A percentile compares a stretch with the other conserved stretches of the same genome.
phyloP scores from a whole-genome alignment of 2,329 filamentous ascomycete species.

The Macroventuria anomochaeta region DNA sequence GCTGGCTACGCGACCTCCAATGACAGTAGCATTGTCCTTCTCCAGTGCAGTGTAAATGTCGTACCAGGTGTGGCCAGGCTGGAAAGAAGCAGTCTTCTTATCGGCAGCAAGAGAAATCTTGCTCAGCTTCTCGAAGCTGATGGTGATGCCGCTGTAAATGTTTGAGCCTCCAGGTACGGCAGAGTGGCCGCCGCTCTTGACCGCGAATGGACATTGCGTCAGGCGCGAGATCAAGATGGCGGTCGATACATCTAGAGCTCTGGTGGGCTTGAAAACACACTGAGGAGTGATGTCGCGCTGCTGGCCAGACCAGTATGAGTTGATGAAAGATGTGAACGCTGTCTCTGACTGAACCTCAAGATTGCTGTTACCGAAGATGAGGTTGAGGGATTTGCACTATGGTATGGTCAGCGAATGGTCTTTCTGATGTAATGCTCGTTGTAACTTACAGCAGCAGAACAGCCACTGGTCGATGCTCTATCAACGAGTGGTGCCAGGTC shows the following conservation, averaged over 20 bases:
- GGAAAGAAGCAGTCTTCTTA: slow-evolving; percentile 35
- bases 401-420: neutral
- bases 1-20: slow-evolving; percentile 35
- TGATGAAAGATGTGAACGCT: slow-evolving; percentile 27
- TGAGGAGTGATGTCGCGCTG: slow-evolving; percentile 21
- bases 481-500: slow-evolving; percentile 11
- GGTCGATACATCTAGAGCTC: slow-evolving; percentile 22
- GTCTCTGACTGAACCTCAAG: slow-evolving; percentile 22
- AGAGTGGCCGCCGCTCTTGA: slow-evolving; percentile 55
- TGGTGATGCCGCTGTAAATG: slow-evolving; percentile 52
- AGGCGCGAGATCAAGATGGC: slow-evolving; percentile 23
- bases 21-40: slow-evolving; percentile 25
- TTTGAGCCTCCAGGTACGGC: slow-evolving; percentile 51
- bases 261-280: slow-evolving; percentile 26
- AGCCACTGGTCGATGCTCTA: slow-evolving; percentile 9
- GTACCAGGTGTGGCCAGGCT: slow-evolving; percentile 47
- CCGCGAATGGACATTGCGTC: slow-evolving; percentile 48
- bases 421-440: neutral
- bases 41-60: slow-evolving; percentile 42
- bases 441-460: slow-evolving; percentile 28
- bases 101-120: slow-evolving; percentile 34
- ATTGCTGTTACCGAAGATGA: slow-evolving; percentile 23
- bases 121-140: slow-evolving; percentile 49
- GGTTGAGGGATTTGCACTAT: slow-evolving; percentile 29
- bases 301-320: slow-evolving; percentile 24